phyloP scores from a whole-genome alignment of 768 basidiomycete species.

The Phaeotremella skinneri region DNA sequence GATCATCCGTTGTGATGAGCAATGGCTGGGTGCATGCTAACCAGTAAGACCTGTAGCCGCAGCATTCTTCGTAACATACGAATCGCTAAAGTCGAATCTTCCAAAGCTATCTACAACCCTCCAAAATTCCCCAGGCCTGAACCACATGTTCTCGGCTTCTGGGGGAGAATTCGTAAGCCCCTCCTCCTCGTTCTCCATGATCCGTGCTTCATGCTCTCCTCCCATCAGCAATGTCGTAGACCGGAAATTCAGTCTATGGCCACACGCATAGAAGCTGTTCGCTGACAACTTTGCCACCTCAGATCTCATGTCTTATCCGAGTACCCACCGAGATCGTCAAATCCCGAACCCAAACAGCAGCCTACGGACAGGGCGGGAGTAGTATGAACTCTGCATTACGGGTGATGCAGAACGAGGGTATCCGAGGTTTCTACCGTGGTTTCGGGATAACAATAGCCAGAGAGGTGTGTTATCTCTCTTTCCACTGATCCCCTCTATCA shows the following conservation, averaged over 20 bases:
- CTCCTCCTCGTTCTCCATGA: background rate
- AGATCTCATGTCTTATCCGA: constrained; percentile 79
- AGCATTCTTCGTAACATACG: constrained; percentile 91
- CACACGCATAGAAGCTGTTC: background rate
- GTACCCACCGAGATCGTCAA: constrained; percentile 97
- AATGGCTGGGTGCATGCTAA: constrained; percentile 16
- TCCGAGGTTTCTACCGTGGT: constrained; percentile 81
- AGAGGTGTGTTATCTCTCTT: constrained; percentile 55
- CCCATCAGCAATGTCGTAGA: background rate
- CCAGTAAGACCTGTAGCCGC: constrained; percentile 79
- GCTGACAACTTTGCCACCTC: constrained; percentile 3
- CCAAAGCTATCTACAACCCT: constrained; percentile 62
- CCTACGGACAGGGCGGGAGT: constrained; percentile 58
- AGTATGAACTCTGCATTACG: constrained; percentile 47
- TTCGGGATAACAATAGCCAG: constrained; percentile 74
- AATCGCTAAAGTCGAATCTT: constrained; percentile 73
- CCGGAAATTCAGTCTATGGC: too few species aligned
- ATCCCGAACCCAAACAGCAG: constrained; percentile 82
- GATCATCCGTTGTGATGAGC: background rate
- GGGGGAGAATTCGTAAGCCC: constrained; percentile 59
- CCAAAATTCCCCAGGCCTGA: constrained; percentile 54
- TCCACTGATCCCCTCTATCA: background rate
- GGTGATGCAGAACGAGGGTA: constrained; percentile 60
- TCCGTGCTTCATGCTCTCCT: too few species aligned
- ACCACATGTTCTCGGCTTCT: constrained; percentile 60